Evolutionary conservation across 768 basidiomycete species (phyloP), one percentile per base, ranked within the genome.

Genomic region (Tylopilus felleus): DNA sequence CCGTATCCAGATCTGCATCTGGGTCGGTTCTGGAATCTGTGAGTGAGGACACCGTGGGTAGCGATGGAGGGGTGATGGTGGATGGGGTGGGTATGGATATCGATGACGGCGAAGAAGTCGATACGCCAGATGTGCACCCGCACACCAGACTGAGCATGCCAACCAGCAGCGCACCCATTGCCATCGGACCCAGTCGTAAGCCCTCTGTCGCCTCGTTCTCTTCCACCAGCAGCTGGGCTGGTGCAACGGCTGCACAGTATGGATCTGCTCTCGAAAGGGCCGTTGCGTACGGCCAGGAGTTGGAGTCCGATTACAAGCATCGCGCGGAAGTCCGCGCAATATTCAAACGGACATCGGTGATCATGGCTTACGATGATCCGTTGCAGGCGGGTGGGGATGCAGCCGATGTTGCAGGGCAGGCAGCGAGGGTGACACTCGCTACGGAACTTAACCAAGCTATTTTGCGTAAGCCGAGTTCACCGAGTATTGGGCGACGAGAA

Each of bases 361-460:
- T 93, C 52, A 80, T 93, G 54, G 89, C 90, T 35, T 93, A 84
- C 66, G 81, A 85, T 40, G 84, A 90, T 66, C 90, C 90, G 21
- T 69, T 82, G 55, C 80, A 79, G 52, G 85, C 80, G 7, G 83
- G 82, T 5, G 86, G 86, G 13, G 77, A 82, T 29, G 80, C 83
- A 16, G 80, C 84, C 19, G 82, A 82, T 57, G 78, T 90, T 21
- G 88, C 82, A 9, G 84, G 90, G 38, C 80, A 84, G 55, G 81
- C 79, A 40, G 83, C 88, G 28, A 76, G 88, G 55, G 75, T 81
- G 49, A 68, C 76, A 33, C 76, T 93, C 51, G 86, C 88, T 27
- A 84, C 81, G 54, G 89, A 91, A 71, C 68, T 93, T 36, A 93
- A 94, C 62, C 79, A 84, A 67, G 89, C 85, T 38, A 91, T 95